Evolutionary conservation across 2,329 filamentous ascomycete genomes (phyloP).

Genomic region (Botrytis aclada): DNA sequence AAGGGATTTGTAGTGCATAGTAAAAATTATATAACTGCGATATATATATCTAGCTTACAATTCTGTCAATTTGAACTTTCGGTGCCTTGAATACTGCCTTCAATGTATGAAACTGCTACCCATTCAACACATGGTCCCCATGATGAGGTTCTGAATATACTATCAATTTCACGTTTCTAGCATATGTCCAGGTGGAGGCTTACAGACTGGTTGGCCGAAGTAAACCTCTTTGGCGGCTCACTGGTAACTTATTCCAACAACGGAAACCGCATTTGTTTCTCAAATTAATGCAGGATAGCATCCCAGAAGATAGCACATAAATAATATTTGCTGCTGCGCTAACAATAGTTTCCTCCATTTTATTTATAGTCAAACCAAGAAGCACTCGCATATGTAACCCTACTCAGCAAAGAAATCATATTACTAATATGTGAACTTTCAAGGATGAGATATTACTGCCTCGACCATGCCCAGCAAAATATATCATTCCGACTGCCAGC

Average conservation of each 20-base stretch:
- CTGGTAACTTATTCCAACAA: no score
- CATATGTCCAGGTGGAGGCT: not conserved
- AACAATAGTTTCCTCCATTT: not conserved
- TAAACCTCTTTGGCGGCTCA: not conserved
- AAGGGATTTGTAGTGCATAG: not conserved
- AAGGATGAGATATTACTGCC: no score
- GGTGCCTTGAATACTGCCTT: not conserved
- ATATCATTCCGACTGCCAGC: no score
- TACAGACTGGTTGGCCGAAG: not conserved
- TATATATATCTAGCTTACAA: not conserved
- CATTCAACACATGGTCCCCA: accelerated
- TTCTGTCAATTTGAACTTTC: not conserved
- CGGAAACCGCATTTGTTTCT: no score
- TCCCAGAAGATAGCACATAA: not conserved
- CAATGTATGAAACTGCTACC: not conserved
- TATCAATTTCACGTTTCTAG: not conserved
- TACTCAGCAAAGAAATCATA: not conserved
- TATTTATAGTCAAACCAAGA: not conserved
- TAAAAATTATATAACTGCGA: not conserved
- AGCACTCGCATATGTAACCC: not conserved
- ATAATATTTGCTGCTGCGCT: not conserved
- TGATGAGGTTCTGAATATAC: not conserved
- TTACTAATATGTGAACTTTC: not conserved
- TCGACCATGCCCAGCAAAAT: no score
- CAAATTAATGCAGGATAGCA: accelerated